A percentile compares a stretch with the other conserved stretches of the same genome.
phyloP scores from a whole-genome alignment of 1,284 basidiomycete genomes.

The Crucibulum parvulum region DNA sequence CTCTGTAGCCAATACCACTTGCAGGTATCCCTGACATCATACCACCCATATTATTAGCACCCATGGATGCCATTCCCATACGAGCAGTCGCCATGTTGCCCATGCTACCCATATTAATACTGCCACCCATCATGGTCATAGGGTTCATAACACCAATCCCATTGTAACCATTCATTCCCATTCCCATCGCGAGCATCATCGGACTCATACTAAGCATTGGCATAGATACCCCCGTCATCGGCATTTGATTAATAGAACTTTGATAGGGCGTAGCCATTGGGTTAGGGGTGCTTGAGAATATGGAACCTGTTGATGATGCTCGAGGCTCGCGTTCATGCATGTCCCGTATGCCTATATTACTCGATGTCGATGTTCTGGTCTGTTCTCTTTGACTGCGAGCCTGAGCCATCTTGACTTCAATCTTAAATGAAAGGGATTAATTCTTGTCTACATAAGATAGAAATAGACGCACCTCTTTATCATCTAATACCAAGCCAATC shows the following conservation, averaged over 20 bases:
- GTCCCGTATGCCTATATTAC: background rate
- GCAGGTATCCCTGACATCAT: constrained; percentile 33
- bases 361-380: constrained; percentile 36
- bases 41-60: constrained; percentile 33
- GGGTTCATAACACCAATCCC: constrained; percentile 44
- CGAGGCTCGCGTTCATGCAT: constrained; percentile 5
- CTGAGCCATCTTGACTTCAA: constrained; percentile 88
- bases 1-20: constrained; percentile 19
- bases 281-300: constrained; percentile 23
- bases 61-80: constrained; percentile 35
- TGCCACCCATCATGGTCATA: constrained; percentile 43
- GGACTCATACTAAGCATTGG: constrained; percentile 48
- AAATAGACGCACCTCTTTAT: constrained; percentile 66
- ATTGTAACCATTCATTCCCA: constrained; percentile 50
- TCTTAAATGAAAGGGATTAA: constrained; percentile 49
- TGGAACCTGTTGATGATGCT: constrained; percentile 32
- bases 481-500: constrained; percentile 75
- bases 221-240: constrained; percentile 43
- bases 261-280: constrained; percentile 62
- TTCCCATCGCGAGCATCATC: constrained; percentile 50
- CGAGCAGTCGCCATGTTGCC: constrained; percentile 35
- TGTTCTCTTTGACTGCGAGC: constrained; percentile 75
- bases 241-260: constrained; percentile 63
- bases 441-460: background rate
- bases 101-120: constrained; percentile 41